Evolutionary conservation across 139 green algal genomes (phyloP), one percentile per base, ranked within the genome.

Genomic region (Bryopsis sp.): DNA sequence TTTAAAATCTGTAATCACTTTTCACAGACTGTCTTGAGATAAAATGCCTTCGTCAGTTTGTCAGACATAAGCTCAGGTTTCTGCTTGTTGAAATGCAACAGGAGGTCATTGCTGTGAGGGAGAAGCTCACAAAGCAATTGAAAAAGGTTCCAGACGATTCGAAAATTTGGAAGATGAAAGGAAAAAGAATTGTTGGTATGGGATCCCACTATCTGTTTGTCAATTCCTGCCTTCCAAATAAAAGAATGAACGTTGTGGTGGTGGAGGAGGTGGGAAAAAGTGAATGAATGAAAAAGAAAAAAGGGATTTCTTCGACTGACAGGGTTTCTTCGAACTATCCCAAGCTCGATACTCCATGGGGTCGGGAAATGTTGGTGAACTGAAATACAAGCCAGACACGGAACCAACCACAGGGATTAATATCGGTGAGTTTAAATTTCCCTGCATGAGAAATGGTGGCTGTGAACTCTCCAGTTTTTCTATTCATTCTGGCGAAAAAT

Each of bases 271-370:
- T n/a, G n/a, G n/a, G n/a, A n/a, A n/a, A n/a, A n/a, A n/a, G 3
- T 15, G n/a, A 39, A 15, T 35, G 34, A 29, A 2, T 34, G 34
- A 2, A 47, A 35, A 11, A 3, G 11, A 35, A 2, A 11, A 1
- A 3, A 50, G 1, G 31, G 4, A 22, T 29, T 15, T 22, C 50
- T 35, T 39, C 5, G 15, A 59, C 2, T 26, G 19, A 29, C 57
- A 80, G 74, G 74, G 74, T 2, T 48, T 78, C 35, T 48, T 78
- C 26, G 69, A 57, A 31, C 63, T 80, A 1, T 31, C 74, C 0
- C 48, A 60, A 3, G 74, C 74, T 31, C 61, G 64, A 33, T 80
- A 80, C 60, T 73, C 61, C 3, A 78, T 78, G 74, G 60, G 60
- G 11, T 47, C n/a, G 5, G 70, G 62, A 1, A 32, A 43, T 31